Base-by-base conservation (phyloP, 1,284 basidiomycete genomes). In the Apiotrichum siamense region DNA sequence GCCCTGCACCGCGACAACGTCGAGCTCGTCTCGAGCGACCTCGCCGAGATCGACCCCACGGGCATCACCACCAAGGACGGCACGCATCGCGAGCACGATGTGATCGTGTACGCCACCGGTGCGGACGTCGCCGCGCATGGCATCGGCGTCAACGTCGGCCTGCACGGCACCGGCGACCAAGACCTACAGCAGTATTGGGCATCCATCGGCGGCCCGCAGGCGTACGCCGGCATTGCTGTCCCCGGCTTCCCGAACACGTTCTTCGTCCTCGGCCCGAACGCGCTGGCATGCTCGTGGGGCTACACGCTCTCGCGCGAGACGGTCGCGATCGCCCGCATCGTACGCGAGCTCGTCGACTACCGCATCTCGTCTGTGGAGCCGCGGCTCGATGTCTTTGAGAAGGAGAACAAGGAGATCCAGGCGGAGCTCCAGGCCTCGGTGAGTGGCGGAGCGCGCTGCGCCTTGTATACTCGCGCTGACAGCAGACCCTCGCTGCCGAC, bases 101-200 rank as follows among this genome's bases (percentile, higher is more conserved):
- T 56, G 4, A 56, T 56, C 44, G 48, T 56, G 31, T 56, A 41
- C 26, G 54, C 54, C 4, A 56, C 54, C 1, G 54, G 54, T 7
- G 35, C 66, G 25, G 72, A 74, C 44, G 62, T 68, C 11, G 44
- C 58, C 1, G 33, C 47, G 31, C 56, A 61, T 9, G 66, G 66
- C 15, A 54, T 68, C 15, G 66, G 66, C 1, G 40, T 62, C 18
- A 65, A 64, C 46, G 47, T 57, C 4, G 55, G 53, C 23, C 53
- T 68, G 1, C 31, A 48, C 11, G 66, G 66, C 15, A 55, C 61
- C 38, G 50, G 47, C 27, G 63, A 60, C 0, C 18, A 40, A n/a
- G 63, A 63, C 44, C 47, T 66, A 44, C 18, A 44, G 32, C 23
- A 54, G 49, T 52, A 49, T 41, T 66, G 63, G 62, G 51, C 58